phyloP scores from a whole-genome alignment of 768 basidiomycete genomes.

The Pleurotus ostreatus region DNA sequence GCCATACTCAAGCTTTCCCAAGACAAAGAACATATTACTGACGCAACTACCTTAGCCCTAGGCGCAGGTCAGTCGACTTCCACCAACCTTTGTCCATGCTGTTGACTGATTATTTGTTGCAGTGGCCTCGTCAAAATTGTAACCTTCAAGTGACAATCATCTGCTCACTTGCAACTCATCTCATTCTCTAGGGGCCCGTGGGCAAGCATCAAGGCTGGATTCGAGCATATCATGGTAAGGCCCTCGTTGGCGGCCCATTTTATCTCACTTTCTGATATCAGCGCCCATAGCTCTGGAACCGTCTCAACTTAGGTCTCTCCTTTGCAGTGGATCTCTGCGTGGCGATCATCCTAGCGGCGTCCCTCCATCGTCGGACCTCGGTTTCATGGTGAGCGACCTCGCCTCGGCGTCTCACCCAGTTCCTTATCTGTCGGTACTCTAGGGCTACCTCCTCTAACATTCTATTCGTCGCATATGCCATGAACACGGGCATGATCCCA shows the following conservation, averaged over 20 bases:
- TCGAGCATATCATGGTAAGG: neutral
- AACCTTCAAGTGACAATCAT: too few species aligned
- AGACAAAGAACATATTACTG: too few species aligned
- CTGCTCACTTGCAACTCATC: too few species aligned
- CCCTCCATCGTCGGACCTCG: neutral
- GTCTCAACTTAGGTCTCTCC: neutral
- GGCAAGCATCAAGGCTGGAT: neutral
- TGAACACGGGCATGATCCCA: conserved; percentile 4
- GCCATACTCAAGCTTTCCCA: neutral
- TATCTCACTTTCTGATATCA: neutral
- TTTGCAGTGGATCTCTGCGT: neutral
- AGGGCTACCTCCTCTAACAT: neutral
- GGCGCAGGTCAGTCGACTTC: too few species aligned
- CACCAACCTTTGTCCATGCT: too few species aligned
- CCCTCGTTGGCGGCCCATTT: too few species aligned
- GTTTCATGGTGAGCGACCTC: neutral
- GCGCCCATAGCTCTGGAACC: neutral
- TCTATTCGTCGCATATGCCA: neutral
- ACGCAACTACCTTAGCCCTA: too few species aligned
- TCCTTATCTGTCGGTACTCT: neutral
- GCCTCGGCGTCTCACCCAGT: neutral
- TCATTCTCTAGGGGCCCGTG: neutral
- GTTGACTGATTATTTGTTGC: too few species aligned
- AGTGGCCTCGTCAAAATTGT: too few species aligned
- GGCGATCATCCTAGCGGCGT: neutral